A percentile compares a stretch with the other conserved stretches of the same genome.
phyloP scores from a whole-genome alignment of 768 basidiomycete genomes.

The Hemileccinum rubropunctum region DNA sequence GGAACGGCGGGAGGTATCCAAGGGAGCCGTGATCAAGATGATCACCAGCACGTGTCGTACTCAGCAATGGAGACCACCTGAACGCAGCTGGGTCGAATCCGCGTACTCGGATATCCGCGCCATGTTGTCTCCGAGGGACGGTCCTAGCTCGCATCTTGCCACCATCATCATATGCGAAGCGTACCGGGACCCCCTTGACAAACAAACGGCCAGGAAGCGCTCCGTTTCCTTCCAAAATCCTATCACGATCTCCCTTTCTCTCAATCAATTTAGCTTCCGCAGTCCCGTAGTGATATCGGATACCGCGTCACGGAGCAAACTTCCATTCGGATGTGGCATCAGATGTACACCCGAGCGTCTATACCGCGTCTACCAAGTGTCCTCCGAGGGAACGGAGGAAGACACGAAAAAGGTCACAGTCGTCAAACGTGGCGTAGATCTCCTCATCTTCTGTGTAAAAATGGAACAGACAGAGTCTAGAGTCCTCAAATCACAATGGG shows the following conservation, averaged over 20 bases:
- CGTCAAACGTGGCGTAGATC: slow-evolving; percentile 24
- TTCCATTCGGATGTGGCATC: slow-evolving; percentile 21
- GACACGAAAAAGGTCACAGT: slow-evolving; percentile 3
- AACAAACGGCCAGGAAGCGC: slow-evolving; percentile 11
- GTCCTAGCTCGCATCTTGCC: slow-evolving; percentile 3
- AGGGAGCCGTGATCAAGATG: slow-evolving; percentile 16
- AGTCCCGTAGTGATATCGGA: slow-evolving; percentile 21
- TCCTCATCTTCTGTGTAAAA: slow-evolving; percentile 25
- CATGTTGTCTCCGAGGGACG: slow-evolving; percentile 17
- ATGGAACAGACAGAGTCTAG: not conserved
- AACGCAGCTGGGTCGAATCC: slow-evolving; percentile 27
- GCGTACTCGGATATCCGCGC: slow-evolving; percentile 26
- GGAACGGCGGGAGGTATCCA: slow-evolving; percentile 26
- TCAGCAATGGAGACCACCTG: slow-evolving; percentile 27
- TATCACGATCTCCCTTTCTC: slow-evolving; percentile 14
- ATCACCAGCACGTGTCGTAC: slow-evolving; percentile 18
- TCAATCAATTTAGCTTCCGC: slow-evolving; percentile 18
- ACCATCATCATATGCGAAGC: slow-evolving; percentile 27
- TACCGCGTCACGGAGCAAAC: slow-evolving; percentile 7
- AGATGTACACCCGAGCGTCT: slow-evolving; percentile 6
- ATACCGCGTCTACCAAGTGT: slow-evolving; percentile 25
- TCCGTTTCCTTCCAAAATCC: slow-evolving; percentile 25
- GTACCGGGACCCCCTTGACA: not conserved
- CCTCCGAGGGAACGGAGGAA: slow-evolving; percentile 3
- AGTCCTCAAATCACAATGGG: slow-evolving; percentile 22